Evolutionary conservation across 768 basidiomycete species (phyloP).

Genomic region (Suillus luteus): DNA sequence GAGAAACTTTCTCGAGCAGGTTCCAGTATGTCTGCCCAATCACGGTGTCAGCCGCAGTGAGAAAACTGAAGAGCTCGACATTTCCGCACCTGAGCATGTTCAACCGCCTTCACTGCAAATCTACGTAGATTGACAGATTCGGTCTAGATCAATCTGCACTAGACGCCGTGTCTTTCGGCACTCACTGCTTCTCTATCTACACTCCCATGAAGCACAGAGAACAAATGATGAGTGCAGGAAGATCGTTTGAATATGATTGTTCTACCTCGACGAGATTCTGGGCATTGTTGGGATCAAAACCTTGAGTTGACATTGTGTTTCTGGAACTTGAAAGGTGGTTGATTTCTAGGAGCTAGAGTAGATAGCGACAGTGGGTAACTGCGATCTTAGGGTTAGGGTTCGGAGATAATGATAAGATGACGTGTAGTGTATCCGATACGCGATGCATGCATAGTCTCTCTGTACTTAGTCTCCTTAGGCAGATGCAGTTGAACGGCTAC

Average conservation of each 20-base stretch:
- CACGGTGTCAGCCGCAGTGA: slow-evolving; percentile 14
- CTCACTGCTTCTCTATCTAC: slow-evolving; percentile 96
- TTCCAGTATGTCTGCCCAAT: slow-evolving; percentile 87
- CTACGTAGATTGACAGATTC: slow-evolving; percentile 15
- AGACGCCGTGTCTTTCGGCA: slow-evolving; percentile 18
- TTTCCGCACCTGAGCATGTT: slow-evolving; percentile 86
- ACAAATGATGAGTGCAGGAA: neutral
- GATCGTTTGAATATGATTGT: neutral
- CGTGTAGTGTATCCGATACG: neutral
- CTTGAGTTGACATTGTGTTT: slow-evolving; percentile 45
- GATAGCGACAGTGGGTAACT: neutral
- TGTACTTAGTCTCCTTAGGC: neutral
- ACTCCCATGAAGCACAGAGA: slow-evolving; percentile 4
- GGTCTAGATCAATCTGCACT: slow-evolving; percentile 16
- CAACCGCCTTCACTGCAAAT: slow-evolving; percentile 81
- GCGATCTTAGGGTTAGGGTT: slow-evolving; percentile 24
- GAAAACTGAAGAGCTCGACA: slow-evolving; percentile 5
- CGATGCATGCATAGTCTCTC: neutral
- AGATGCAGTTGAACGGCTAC: neutral
- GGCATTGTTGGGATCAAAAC: slow-evolving; percentile 89
- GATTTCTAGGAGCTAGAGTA: neutral
- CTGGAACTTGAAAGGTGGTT: neutral
- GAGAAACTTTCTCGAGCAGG: slow-evolving; percentile 78
- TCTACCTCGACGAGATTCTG: slow-evolving; percentile 86
- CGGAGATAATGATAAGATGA: neutral